These are phyloP conservation scores for Aspergillus flavus DNA, from an alignment of 2,329 filamentous ascomycete species.

Conservation along the genomic window DNA sequence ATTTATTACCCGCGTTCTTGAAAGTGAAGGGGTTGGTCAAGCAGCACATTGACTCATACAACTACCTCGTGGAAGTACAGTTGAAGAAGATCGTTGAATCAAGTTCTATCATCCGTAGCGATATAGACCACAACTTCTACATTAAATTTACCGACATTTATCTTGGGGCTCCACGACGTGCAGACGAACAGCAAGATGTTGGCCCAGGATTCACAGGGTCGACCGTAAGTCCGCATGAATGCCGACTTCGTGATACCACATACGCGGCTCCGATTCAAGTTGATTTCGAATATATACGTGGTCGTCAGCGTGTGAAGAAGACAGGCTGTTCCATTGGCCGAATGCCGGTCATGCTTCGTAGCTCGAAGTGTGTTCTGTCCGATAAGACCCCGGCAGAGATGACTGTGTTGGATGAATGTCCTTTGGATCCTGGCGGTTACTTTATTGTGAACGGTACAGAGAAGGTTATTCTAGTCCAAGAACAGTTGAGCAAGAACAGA, in stretches of 20 bases:
- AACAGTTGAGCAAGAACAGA: slow-evolving; percentile 98
- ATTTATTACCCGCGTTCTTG: slow-evolving; percentile 92
- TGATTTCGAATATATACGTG: slow-evolving; percentile 86
- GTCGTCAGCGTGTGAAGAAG: slow-evolving; percentile 73
- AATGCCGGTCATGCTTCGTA: slow-evolving; percentile 95
- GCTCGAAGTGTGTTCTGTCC: slow-evolving; percentile 85
- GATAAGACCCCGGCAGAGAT: slow-evolving; percentile 85
- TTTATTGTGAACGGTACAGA: slow-evolving; percentile 98
- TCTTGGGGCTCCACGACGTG: slow-evolving; percentile 77
- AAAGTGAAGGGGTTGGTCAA: slow-evolving; percentile 97
- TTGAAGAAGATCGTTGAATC: slow-evolving; percentile 95
- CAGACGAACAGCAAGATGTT: slow-evolving; percentile 67
- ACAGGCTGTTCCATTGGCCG: slow-evolving; percentile 79
- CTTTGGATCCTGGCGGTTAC: slow-evolving; percentile 93
- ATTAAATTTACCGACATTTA: slow-evolving; percentile 92
- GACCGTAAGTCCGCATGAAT: slow-evolving; percentile 88
- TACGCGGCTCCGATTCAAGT: slow-evolving; percentile 94
- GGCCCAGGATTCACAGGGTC: slow-evolving; percentile 45
- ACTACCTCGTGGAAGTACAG: slow-evolving; percentile 95
- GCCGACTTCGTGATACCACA: slow-evolving; percentile 93
- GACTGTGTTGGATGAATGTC: slow-evolving; percentile 92
- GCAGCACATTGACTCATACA: slow-evolving; percentile 98
- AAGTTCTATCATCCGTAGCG: slow-evolving; percentile 84
- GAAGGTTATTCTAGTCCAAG: slow-evolving; percentile 97
- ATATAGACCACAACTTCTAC: slow-evolving; percentile 90